phyloP scores from a whole-genome alignment of 2,329 filamentous ascomycete genomes.

The Xylaria sp. region DNA sequence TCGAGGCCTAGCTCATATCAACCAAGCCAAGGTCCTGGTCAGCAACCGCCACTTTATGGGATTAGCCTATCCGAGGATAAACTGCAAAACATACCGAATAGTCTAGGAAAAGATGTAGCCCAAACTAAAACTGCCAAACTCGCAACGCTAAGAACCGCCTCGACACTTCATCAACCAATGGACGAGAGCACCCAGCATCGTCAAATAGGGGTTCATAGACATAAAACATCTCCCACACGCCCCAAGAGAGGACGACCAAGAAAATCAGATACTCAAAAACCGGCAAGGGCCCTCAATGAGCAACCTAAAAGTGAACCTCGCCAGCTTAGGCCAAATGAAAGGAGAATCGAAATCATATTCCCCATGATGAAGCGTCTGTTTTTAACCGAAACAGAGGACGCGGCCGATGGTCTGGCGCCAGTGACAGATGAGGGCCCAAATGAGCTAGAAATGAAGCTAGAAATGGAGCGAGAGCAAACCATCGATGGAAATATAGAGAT shows the following conservation, averaged over 20 bases:
- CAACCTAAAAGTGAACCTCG: background rate
- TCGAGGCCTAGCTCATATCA: background rate
- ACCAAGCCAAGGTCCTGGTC: background rate
- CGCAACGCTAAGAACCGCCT: background rate
- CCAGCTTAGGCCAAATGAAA: constrained; percentile 26
- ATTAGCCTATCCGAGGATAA: background rate
- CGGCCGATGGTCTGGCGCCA: background rate
- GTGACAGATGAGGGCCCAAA: background rate
- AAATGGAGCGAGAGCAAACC: background rate
- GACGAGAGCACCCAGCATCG: constrained; percentile 9
- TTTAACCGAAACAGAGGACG: constrained; percentile 4
- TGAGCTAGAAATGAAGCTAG: background rate
- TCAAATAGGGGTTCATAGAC: background rate
- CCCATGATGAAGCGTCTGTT: constrained; percentile 24
- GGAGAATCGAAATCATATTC: constrained; percentile 37
- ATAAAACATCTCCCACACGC: background rate
- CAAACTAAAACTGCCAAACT: background rate
- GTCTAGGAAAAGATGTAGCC: background rate
- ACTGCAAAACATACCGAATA: background rate
- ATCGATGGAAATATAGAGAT: background rate
- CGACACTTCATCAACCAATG: background rate
- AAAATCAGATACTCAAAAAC: background rate
- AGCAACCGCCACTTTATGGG: constrained; percentile 9
- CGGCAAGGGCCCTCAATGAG: background rate
- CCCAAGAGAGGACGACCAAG: constrained; percentile 23